Base-by-base conservation (phyloP, 305 asterid genomes). In the Stenogyne calaminthoides region DNA sequence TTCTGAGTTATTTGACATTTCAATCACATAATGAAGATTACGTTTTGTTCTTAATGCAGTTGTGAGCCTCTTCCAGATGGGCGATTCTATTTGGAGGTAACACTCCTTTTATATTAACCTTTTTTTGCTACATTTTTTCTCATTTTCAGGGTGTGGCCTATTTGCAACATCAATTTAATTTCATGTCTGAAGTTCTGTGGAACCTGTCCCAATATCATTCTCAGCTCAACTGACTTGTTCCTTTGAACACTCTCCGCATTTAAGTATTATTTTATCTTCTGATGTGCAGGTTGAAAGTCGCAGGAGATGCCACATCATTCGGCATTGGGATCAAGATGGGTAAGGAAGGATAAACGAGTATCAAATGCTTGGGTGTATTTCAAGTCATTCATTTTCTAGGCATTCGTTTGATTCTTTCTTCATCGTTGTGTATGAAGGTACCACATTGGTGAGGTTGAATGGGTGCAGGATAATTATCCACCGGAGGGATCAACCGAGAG, bases 41-140 rank as follows among this genome's bases (percentile, higher is more conserved):
- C 44, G 57, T 73, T 67, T 67, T 64, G 60, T 71, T 78, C 81
- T 80, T 80, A 77, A 70, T 85, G 92, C 85, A 93, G 98, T 64
- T 93, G 97, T 76, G 97, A 93, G 77, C 98, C 97, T 76, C 96
- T 93, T 80, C 95, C 96, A 60, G 98, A 91, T 80, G 98, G 98
- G 9, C 92, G 98, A 63, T 93, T 93, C 86, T 86, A 85, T 81
- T 80, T 93, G 22, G 97, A 91, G 98, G 98, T 93, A 81, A 65
- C 71, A 70, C 64, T 37, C 8, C 18, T 2, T 44, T n/a, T n/a
- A n/a, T n/a, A n/a, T n/a, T n/a, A n/a, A n/a, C 11, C 64, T 5
- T 10, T 58, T 49, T 12, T 49, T 77, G 16, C 14, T 4, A 59
- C 64, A 1, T 16, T 12, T 11, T 7, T 29, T 9, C 65, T 9